Conservation (phyloP, 441 rosid species). For the Populus hybrid region DNA sequence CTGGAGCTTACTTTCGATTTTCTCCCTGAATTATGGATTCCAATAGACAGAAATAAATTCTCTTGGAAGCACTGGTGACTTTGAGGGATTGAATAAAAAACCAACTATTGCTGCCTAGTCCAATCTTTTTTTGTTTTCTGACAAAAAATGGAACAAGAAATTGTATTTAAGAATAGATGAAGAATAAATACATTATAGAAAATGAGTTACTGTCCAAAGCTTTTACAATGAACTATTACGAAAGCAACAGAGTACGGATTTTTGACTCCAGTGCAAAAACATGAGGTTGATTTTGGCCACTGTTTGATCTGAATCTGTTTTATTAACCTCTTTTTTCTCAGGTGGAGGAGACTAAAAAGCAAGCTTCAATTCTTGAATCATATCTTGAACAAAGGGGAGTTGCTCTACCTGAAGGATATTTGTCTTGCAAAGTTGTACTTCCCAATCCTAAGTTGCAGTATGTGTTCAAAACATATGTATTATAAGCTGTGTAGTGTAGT, state of each 20-base stretch:
- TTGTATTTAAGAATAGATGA: background rate
- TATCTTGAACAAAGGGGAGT: slow-evolving; percentile 91
- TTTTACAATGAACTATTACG: background rate
- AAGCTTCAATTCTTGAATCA: slow-evolving; percentile 71
- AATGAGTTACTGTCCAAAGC: background rate
- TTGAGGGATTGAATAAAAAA: background rate
- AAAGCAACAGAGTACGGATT: too few relatives aligned
- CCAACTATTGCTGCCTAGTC: background rate
- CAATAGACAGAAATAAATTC: background rate
- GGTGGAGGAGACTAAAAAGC: slow-evolving; percentile 59
- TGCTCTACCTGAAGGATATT: slow-evolving; percentile 67
- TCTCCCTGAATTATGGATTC: background rate
- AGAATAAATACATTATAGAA: background rate
- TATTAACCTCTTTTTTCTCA: slow-evolving; percentile 28
- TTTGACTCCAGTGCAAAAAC: background rate
- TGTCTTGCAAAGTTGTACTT: slow-evolving; percentile 80
- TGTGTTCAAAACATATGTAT: background rate
- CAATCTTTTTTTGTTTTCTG: background rate
- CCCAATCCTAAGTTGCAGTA: slow-evolving; percentile 87
- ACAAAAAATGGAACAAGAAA: background rate
- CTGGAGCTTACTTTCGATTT: background rate
- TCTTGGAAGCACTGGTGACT: background rate
- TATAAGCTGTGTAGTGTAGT: background rate
- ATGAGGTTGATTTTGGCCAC: background rate
- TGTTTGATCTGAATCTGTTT: slow-evolving; percentile 2